Percentiles rank a stretch among this genome's conserved stretches.
Conservation (phyloP, 768 basidiomycete genomes). For the Paxillus ammoniavirescens region DNA sequence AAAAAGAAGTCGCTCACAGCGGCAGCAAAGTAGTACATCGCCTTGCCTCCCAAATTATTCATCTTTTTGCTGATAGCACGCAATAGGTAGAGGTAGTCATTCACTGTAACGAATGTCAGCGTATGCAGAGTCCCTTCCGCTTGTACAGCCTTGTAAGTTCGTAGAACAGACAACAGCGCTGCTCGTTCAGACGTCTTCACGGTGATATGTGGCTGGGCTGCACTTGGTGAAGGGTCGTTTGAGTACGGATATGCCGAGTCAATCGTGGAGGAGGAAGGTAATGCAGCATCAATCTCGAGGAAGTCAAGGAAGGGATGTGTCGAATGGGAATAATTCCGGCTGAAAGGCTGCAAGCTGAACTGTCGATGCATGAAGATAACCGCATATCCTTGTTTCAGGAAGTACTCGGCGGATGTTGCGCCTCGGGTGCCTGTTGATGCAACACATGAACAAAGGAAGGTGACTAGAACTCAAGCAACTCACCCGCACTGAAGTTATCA, state of each 20-base stretch:
- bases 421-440: conserved; percentile 80
- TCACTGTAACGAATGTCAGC: conserved; percentile 89
- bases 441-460: conserved; percentile 1
- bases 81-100: conserved; percentile 94
- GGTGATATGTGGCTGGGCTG: conserved; percentile 48
- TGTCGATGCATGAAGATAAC: conserved; percentile 99
- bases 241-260: conserved; percentile 21
- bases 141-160: conserved; percentile 80
- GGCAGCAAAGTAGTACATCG: conserved; percentile 96
- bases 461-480: conserved; percentile 19
- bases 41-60: conserved; percentile 60
- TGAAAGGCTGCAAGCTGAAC: conserved; percentile 97
- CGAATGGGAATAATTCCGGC: conserved; percentile 95
- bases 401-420: conserved; percentile 97
- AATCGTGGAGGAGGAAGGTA: conserved; percentile 12
- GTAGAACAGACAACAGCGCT: conserved; percentile 70
- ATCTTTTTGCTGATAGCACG: conserved; percentile 81
- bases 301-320: conserved; percentile 98
- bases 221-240: conserved; percentile 29
- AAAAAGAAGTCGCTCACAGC: conserved; percentile 99
- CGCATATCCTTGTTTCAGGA: conserved; percentile 89
- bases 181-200: conserved; percentile 65
- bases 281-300: conserved; percentile 57
- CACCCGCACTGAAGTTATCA: conserved; percentile 98
- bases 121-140: conserved; percentile 73